Base-by-base conservation (phyloP, 352 stramenopile genomes). In the Phytopythium oedochilum region DNA sequence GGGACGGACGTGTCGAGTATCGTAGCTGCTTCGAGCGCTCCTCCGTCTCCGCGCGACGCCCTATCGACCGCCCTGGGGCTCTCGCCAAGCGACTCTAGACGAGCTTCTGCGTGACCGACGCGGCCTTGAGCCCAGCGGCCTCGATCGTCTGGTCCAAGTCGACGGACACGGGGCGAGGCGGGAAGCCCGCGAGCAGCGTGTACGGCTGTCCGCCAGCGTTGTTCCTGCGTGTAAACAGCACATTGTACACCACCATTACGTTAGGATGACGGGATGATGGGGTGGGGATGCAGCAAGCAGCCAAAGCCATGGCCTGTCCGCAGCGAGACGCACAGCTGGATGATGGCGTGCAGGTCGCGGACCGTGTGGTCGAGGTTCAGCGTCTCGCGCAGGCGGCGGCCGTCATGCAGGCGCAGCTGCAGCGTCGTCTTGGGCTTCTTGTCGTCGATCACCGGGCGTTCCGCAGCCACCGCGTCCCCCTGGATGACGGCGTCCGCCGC, bases 101-200 rank as follows among this genome's bases (percentile, higher is more conserved):
- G 61, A 96, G 79, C 68, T 98, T 97, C 66, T 98, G 78, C 17
- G 88, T 97, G 51, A 98, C 73, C 47, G 92, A 81, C 10, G 92
- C 88, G 26, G 89, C 90, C 65, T 96, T 96, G 32, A 98, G 78
- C 23, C 92, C 92, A 2, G 92, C 92, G 20, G 77, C 77, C 29
- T 98, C 86, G 49, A 98, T 82, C 8, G 89, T 98, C 58, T 81
- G 71, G 18, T 75, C 70, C 56, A 96, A 70, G 63, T 98, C 79
- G 23, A 65, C 76, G 17, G 87, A 79, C 53, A 98, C 75, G 2
- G 87, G 82, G 25, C 82, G 83, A 0, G 95, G 95, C 10, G 94
- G 95, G 69, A 96, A 98, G 4, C 95, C 95, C 14, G 86, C 77
- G 29, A 97, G 73, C 28, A 98, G 73, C 26, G 90, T 87, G 69